Evolutionary conservation across 305 asterid species (phyloP), one percentile per base, ranked within the genome.

Genomic region (Fraxinus albicans): DNA sequence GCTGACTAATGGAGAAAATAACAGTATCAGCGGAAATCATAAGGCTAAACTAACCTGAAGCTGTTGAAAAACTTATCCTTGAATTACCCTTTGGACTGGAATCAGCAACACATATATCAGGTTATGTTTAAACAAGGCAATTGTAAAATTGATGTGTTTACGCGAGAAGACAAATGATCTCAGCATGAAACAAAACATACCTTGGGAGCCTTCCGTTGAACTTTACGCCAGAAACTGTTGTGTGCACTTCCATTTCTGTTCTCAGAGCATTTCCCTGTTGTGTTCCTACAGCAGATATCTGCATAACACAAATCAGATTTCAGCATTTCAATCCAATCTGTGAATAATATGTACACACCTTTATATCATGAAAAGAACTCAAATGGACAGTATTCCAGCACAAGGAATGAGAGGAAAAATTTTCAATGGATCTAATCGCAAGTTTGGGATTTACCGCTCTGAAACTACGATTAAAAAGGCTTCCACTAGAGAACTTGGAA

Each of bases 11-110:
- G 76, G 9, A 13, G 31, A 1, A 15, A 33, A 70, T 13, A 70
- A 70, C 40, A 31, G 19, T 70, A 29, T 70, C 21, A 1, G 42
- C 12, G 40, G 35, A 31, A 13, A 70, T 33, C 31, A 12, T 29
- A 77, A 29, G 8, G 34, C 35, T 10, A 83, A 78, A 87, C 90
- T 87, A 84, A 95, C 99, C 98, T 89, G 97, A 87, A 84, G 88
- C 89, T 6, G 97, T 74, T 76, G 97, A 93, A 88, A 91, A 93
- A n/a, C 85, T 83, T 86, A 95, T 89, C 17, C 34, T 70, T 34
- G 55, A 79, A 80, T 78, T 88, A 82, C 79, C 81, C 67, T 50
- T 87, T 81, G 85, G 87, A 84, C 99, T 95, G 91, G 72, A 78
- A 87, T 76, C 77, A 82, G 67, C 50, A 70, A 31, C 21, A 31